Evolutionary conservation across 106 monocot species (phyloP), one percentile per base, ranked within the genome.

Genomic region (Acorus gramineus): DNA sequence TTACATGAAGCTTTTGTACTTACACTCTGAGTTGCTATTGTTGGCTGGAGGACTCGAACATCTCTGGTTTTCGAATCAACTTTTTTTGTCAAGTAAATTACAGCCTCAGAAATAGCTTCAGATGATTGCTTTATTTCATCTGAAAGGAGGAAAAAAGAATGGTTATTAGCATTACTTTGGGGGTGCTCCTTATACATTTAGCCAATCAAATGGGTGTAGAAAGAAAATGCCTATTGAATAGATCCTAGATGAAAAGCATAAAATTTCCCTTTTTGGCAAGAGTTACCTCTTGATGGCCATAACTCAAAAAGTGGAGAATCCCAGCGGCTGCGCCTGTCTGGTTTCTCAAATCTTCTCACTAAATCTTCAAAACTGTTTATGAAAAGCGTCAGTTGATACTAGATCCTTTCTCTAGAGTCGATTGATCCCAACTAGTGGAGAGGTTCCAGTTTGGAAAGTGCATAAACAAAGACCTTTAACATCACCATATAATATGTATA

Each of bases 261-360:
- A 59, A 14, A 62, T 28, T 28, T 28, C 14, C 28, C 8, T 50
- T 14, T 52, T 2, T 28, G 58, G 49, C 5, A 53, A 46, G 2
- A 7, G 61, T 64, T 79, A 92, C 98, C 98, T 84, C 57, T 85
- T 54, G 79, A 83, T 49, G 91, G 85, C 78, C 72, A 73, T 13
- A 98, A 71, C 68, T 98, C 98, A 85, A 92, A 98, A 14, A 98
- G 85, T 60, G 91, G 98, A 49, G 85, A 85, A 77, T 98, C 98
- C 98, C 98, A 98, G 7, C 98, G 98, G 28, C 83, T 92, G 9
- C 85, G 73, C 8, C 66, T 85, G 69, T 98, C 91, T 63, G 98
- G 98, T 66, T 52, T 98, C 75, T 96, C 95, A 73, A 96, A 90
- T 81, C 95, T 86, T 11, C 80, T 71, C 14, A 72, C 73, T 12